Base-by-base conservation (phyloP, 2,329 filamentous ascomycete genomes). In the Chalaropsis thielavioides region DNA sequence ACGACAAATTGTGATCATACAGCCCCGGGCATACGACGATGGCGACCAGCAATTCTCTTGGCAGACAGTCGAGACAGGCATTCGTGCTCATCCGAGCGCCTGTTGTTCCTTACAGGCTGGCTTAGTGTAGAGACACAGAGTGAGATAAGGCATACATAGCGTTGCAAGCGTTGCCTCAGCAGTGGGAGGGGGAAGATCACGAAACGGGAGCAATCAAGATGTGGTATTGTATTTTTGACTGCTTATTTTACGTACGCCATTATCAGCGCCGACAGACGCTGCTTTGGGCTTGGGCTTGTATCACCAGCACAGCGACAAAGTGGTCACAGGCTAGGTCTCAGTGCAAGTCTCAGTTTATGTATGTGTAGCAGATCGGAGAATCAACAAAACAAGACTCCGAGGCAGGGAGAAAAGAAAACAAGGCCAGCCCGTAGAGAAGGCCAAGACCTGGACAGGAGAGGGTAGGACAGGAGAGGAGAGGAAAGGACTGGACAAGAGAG, bases 321-420 rank as follows among this genome's bases (percentile, higher is more conserved):
- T 49, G 46, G 62, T 43, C 49, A 56, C 19, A 56, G 54, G 46
- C 31, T 31, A 54, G 46, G 31, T 35, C 38, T 63, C 46, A 43
- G 62, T 31, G 3, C 31, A 31, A 6, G 31, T 54, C 62, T 43
- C 41, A 63, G 46, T 22, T n/a, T 22, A 56, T 40, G 22, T 56
- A 43, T 54, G 41, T 41, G 17, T 24, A 54, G 31, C 27, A 40
- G 31, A 56, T 40, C 31, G 54, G 46, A 17, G 6, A 54, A 56
- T 6, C 24, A 54, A 15, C 27, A 38, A 63, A 35, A 63, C 49
- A 63, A 43, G 61, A 35, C 43, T 63, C 40, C 49, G 61, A 31
- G 40, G 27, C 38, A 49, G 44, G 24, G 43, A 54, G 43, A 38
- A 51, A 46, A 54, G 43, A 38, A 51, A 46, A 41, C 43, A 38